phyloP scores from a whole-genome alignment of 2,329 filamentous ascomycete genomes.

The Sclerotinia minor region DNA sequence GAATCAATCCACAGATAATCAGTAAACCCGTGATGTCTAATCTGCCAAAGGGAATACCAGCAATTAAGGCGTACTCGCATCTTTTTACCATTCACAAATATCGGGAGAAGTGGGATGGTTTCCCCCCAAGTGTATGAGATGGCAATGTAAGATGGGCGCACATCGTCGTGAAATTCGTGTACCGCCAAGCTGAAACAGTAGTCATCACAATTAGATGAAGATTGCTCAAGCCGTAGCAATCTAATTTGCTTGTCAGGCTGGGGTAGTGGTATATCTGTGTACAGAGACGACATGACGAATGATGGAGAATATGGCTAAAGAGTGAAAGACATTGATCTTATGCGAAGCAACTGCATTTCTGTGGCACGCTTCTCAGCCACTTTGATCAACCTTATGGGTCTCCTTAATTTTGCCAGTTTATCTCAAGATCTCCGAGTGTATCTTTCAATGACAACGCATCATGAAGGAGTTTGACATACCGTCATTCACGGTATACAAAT shows the following conservation, averaged over 20 bases:
- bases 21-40: conserved; percentile 21
- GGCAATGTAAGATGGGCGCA: not conserved
- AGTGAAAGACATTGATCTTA: not conserved
- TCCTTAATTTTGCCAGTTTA: not conserved
- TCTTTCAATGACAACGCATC: not conserved
- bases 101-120: not conserved
- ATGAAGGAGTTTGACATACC: not conserved
- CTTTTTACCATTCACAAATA: conserved; percentile 3
- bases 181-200: conserved; percentile 11
- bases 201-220: not conserved
- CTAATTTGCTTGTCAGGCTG: conserved; percentile 6
- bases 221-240: conserved; percentile 14
- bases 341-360: conserved; percentile 3
- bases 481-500: not conserved
- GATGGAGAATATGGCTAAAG: not conserved
- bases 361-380: conserved; percentile 12
- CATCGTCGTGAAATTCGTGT: conserved; percentile 5
- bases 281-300: conserved; percentile 10
- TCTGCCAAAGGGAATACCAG: conserved; percentile 21
- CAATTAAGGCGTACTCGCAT: conserved; percentile 15
- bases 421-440: not conserved
- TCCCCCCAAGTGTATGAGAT: conserved; percentile 18
- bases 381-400: conserved; percentile 12
- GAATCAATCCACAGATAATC: conserved; percentile 30
- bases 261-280: not conserved